Evolutionary conservation across 2,329 filamentous ascomycete genomes (phyloP).

Genomic region (Dryadomyces quercivorus): DNA sequence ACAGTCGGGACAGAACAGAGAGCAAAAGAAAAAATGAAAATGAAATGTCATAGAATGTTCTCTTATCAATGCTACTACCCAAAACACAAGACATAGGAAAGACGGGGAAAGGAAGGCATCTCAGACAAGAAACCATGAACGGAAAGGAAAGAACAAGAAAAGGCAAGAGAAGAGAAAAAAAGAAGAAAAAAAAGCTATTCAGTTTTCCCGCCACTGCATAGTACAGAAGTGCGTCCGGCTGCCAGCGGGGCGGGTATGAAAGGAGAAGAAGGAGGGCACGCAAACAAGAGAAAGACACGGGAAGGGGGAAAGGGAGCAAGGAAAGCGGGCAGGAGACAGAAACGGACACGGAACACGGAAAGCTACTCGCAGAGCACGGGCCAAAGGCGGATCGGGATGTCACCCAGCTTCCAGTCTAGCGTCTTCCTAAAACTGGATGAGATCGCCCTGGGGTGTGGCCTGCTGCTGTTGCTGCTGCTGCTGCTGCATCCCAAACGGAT

Average conservation of each 20-base stretch:
- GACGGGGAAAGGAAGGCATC: background rate
- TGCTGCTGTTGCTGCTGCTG: conserved; percentile 41
- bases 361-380: background rate
- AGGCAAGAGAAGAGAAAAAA: too few relatives aligned
- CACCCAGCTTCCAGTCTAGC: background rate
- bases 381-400: background rate
- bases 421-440: conserved; percentile 46
- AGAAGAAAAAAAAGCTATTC: background rate
- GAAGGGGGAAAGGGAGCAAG: background rate
- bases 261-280: too few relatives aligned
- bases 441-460: conserved; percentile 30
- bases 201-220: conserved; percentile 3
- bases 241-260: background rate
- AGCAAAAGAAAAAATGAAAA: background rate
- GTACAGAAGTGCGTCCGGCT: too few relatives aligned
- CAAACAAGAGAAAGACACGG: background rate
- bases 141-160: background rate
- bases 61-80: conserved; percentile 1
- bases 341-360: too few relatives aligned
- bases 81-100: background rate
- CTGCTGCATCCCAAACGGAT: conserved; percentile 45
- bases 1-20: background rate
- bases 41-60: background rate
- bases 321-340: too few relatives aligned
- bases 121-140: background rate